Evolutionary conservation across 2,329 filamentous ascomycete genomes (phyloP), one percentile per base, ranked within the genome.

Genomic region (Pyricularia sp.): DNA sequence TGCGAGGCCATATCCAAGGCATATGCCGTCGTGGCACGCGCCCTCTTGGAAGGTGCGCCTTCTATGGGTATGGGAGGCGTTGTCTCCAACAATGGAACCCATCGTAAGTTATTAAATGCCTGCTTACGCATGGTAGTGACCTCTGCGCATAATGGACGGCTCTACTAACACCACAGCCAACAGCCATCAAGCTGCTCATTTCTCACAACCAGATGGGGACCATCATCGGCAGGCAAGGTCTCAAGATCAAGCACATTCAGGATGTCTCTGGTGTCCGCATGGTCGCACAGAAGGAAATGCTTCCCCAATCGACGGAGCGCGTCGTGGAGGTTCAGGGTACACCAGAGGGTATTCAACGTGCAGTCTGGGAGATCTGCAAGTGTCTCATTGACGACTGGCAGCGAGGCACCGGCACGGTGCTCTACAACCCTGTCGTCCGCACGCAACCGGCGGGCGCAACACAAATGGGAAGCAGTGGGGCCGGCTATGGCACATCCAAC

Each of bases 131-230:
- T 42, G 36, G 36, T 14, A 42, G 36, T 42, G 1, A 17, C 9
- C 28, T 30, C 30, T 20, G 33, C 6, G 20, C 25, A 20, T 65
- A 4, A 25, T 65, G 4, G 12, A 25, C 30, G 5, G 64, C 33
- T 64, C 42, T 26, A 23, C 64, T 65, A 25, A 65, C 64, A 65
- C 64, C 7, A 50, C 42, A 31, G 31, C 31, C 26, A 71, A 26
- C 73, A 99, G 95, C 95, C 71, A 92, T 99, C 79, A 97, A 97
- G 78, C 90, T 99, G 36, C 90, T 99, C 78, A 98, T 99, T 80
- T 99, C 95, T 42, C 94, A 99, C 84, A 98, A 98, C 80, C 95
- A 99, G 82, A 99, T 99, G 95, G 95, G 95, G 71, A 99, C 95
- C 76, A 97, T 99, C 82, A 99, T 99, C 77, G 95, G 95, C 75